Base-by-base conservation (phyloP, 495 filamentous ascomycete genomes). In the Penicillium silybi region DNA sequence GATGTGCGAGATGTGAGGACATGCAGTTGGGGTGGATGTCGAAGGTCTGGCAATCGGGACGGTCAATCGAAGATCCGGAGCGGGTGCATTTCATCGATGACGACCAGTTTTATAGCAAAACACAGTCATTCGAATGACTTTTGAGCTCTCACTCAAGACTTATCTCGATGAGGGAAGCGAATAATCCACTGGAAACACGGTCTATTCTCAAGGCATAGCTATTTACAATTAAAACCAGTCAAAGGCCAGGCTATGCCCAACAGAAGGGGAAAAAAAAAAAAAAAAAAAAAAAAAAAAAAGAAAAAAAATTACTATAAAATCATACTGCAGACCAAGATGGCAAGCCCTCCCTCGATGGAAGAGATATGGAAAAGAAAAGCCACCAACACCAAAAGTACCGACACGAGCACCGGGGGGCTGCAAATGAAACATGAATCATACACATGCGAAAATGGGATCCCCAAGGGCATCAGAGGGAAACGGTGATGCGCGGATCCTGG, bases 381-480 rank as follows among this genome's bases (percentile, higher is more conserved):
- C 63, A 65, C 62, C 57, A 61, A 65, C 64, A 67, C 64, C 64
- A 49, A 48, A 45, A 53, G 57, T 37, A 53, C 50, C 49, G 50
- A 56, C 44, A 54, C 18, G 37, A 23, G 44, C 58, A 41, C 20
- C 35, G 51, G 43, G 44, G 11, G 52, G 59, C 57, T 66, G 60
- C 56, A 64, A 39, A 69, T 60, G 61, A 68, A 68, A 63, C 65
- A 56, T 70, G 57, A 61, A 59, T 69, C 64, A 63, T 63, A 66
- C 60, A 68, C 59, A 66, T 70, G 59, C 61, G 56, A 57, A 45
- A 53, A 45, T 46, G 26, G 41, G 41, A 34, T 43, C 45, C 49
- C 53, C 47, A 45, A 18, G 10, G 17, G 32, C 51, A 39, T 47
- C 34, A 17, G 8, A 38, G 17, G 6, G 22, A 42, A 40, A 16